These are phyloP conservation scores for Flagelloscypha sp. DNA, from an alignment of 768 basidiomycete genomes.

Conservation along the genomic window DNA sequence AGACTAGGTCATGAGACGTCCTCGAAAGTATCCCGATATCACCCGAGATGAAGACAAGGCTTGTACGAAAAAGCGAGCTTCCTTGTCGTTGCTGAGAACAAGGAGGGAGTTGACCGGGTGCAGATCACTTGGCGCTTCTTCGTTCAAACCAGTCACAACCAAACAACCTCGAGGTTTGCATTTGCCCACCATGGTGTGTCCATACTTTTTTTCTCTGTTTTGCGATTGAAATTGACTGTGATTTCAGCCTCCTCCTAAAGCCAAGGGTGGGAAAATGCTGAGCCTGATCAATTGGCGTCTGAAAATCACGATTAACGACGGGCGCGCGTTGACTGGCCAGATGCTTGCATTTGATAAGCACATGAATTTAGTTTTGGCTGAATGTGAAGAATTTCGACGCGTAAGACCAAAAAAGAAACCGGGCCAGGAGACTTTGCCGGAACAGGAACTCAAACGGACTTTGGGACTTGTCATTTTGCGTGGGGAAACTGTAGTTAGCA, in stretches of 20 bases:
- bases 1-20: no score
- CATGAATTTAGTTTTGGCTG: conserved; percentile 98
- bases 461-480: conserved; percentile 95
- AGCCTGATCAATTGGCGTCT: conserved; percentile 96
- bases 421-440: conserved; percentile 66
- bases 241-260: conserved; percentile 86
- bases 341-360: conserved; percentile 99
- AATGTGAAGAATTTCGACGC: conserved; percentile 95
- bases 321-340: conserved; percentile 90
- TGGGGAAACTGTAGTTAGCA: conserved; percentile 92
- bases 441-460: conserved; percentile 93
- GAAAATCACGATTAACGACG: conserved; percentile 95
- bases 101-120: no score
- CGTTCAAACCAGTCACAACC: no score
- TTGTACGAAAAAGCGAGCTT: no score
- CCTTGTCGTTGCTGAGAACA: no score
- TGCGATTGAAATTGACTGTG: conserved; percentile 8
- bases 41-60: no score
- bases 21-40: no score
- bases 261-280: conserved; percentile 98
- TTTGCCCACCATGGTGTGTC: conserved; percentile 49
- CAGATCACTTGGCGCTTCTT: no score
- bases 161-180: conserved; percentile 19
- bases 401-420: conserved; percentile 88
- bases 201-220: neutral